Percentiles rank a stretch among this genome's conserved stretches.
Evolutionary conservation across 2,329 filamentous ascomycete species (phyloP).

Genomic region (Pseudocercospora cruenta): DNA sequence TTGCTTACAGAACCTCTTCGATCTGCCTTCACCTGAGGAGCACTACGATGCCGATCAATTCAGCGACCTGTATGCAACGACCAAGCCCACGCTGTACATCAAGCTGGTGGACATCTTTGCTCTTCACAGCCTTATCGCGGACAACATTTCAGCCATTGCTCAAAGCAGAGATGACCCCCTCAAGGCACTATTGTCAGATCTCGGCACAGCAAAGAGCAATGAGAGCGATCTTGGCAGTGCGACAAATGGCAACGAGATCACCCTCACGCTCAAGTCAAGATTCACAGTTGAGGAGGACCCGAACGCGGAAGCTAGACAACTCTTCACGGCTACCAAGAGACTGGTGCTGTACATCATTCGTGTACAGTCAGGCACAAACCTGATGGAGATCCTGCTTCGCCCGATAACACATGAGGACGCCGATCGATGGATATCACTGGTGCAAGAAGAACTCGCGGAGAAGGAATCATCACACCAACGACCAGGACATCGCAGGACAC

Average conservation of each 20-base stretch:
- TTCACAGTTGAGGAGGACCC: constrained; percentile 65
- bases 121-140: constrained; percentile 84
- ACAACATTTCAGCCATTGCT: constrained; percentile 77
- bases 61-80: constrained; percentile 95
- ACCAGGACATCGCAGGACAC: constrained; percentile 27
- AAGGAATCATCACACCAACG: constrained; percentile 45
- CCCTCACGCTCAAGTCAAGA: constrained; percentile 40
- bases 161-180: constrained; percentile 82
- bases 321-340: constrained; percentile 98
- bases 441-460: constrained; percentile 75
- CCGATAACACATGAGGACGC: constrained; percentile 87
- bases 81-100: constrained; percentile 97
- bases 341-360: constrained; percentile 97
- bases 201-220: constrained; percentile 95
- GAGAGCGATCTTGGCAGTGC: constrained; percentile 68
- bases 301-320: constrained; percentile 84
- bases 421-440: constrained; percentile 78
- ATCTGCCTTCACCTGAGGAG: constrained; percentile 81
- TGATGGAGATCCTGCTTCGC: constrained; percentile 95
- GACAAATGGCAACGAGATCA: constrained; percentile 39
- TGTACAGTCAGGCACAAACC: constrained; percentile 84
- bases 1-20: constrained; percentile 76
- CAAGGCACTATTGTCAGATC: constrained; percentile 87
- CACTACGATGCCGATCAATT: constrained; percentile 99
- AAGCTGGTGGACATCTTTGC: constrained; percentile 98